A percentile compares a stretch with the other conserved stretches of the same genome.
Conservation (phyloP, 140 eudicot species). For the Bidens hawaiensis region DNA sequence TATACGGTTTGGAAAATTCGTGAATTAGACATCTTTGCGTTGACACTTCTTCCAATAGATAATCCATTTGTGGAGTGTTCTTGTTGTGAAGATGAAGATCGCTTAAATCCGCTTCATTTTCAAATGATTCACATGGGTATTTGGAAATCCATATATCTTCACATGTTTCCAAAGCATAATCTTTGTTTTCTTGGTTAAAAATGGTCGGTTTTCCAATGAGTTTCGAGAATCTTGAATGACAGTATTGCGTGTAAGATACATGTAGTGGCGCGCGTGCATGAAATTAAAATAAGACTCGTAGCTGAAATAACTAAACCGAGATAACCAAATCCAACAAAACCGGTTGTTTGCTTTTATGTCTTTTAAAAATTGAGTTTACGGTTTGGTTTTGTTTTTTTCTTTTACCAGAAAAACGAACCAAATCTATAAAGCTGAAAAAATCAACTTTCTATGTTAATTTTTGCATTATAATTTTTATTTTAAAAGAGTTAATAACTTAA, state of each 20-base stretch:
- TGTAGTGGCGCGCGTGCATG: slow-evolving; percentile 19
- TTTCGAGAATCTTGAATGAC: slow-evolving; percentile 74
- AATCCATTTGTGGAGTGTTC: slow-evolving; percentile 22
- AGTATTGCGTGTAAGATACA: slow-evolving; percentile 60
- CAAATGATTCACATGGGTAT: slow-evolving; percentile 78
- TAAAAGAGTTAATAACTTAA: too few relatives aligned
- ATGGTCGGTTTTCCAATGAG: slow-evolving; percentile 79
- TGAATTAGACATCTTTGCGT: slow-evolving; percentile 48
- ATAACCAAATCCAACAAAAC: too few relatives aligned
- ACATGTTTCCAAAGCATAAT: slow-evolving; percentile 68
- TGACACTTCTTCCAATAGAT: slow-evolving; percentile 43
- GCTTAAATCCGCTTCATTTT: slow-evolving; percentile 44
- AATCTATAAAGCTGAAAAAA: too few relatives aligned
- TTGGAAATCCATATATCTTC: slow-evolving; percentile 66
- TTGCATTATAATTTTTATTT: too few relatives aligned
- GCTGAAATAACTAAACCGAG: too few relatives aligned
- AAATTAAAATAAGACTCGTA: too few relatives aligned
- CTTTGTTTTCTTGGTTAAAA: slow-evolving; percentile 76
- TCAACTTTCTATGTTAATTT: too few relatives aligned
- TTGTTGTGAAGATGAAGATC: neutral
- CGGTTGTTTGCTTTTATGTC: too few relatives aligned
- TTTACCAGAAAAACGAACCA: too few relatives aligned
- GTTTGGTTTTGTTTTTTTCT: too few relatives aligned
- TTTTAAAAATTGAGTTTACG: too few relatives aligned
- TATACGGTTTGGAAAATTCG: slow-evolving; percentile 58